Percentiles rank a stretch among this genome's conserved stretches.
Conservation (phyloP, 768 basidiomycete species). For the Pleurotus tuber-regium region DNA sequence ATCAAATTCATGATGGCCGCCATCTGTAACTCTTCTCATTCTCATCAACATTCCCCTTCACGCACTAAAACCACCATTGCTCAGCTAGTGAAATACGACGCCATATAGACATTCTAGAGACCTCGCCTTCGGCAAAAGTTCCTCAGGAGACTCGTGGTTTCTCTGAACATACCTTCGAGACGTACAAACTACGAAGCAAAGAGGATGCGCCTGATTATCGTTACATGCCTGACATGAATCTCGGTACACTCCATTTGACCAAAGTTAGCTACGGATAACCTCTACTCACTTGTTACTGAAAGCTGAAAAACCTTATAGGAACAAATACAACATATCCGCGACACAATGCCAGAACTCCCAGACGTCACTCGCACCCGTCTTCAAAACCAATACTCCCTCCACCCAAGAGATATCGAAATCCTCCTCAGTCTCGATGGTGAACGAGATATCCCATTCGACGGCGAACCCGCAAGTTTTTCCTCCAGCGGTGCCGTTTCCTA, state of each 20-base stretch:
- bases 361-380: constrained; percentile 59
- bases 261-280: constrained; percentile 30
- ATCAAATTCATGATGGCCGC: constrained; percentile 81
- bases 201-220: constrained; percentile 95
- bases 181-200: constrained; percentile 81
- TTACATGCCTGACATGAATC: constrained; percentile 97
- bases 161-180: constrained; percentile 77
- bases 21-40: constrained; percentile 59
- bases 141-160: constrained; percentile 90
- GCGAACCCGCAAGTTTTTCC: constrained; percentile 29
- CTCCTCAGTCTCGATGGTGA: constrained; percentile 72
- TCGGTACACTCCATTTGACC: constrained; percentile 68
- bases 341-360: constrained; percentile 75
- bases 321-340: constrained; percentile 53
- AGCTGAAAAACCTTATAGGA: constrained; percentile 36
- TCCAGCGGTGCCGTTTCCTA: constrained; percentile 61
- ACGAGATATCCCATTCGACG: constrained; percentile 61
- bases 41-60: neutral
- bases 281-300: neutral
- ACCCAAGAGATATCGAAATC: constrained; percentile 67
- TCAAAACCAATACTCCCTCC: constrained; percentile 41
- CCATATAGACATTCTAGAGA: constrained; percentile 59
- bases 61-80: neutral
- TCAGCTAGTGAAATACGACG: constrained; percentile 80
- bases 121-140: constrained; percentile 39